phyloP scores from a whole-genome alignment of 805 yeast species.

The Schwanniomyces polymorphus region DNA sequence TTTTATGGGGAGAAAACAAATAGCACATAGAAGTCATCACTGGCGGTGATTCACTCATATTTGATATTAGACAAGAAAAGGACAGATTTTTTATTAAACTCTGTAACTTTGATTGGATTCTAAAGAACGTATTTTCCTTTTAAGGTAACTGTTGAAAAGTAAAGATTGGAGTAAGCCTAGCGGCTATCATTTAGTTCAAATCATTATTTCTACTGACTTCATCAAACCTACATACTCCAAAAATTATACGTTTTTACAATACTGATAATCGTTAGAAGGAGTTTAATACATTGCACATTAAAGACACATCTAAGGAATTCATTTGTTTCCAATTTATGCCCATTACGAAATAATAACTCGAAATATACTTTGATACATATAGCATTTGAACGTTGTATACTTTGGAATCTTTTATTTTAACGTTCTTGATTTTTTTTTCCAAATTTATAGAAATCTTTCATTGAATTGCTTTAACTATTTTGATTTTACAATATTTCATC shows the following conservation, averaged over 20 bases:
- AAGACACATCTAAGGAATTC: not conserved
- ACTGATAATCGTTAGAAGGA: not conserved
- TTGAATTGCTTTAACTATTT: not conserved
- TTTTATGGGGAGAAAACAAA: not conserved
- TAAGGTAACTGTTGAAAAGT: not conserved
- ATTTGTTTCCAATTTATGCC: not conserved
- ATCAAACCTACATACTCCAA: not conserved
- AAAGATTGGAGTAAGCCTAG: not conserved
- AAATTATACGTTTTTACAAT: not conserved
- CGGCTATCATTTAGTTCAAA: not conserved
- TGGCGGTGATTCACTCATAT: not conserved
- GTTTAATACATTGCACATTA: not conserved
- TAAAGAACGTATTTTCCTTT: not conserved
- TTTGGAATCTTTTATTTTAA: not conserved
- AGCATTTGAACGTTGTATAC: not conserved
- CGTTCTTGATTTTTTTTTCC: not conserved
- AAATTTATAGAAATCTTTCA: not conserved
- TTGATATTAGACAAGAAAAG: not conserved
- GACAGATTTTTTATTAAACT: not conserved
- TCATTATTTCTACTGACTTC: not conserved
- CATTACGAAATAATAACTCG: not conserved
- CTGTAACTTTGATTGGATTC: not conserved
- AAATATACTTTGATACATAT: not conserved
- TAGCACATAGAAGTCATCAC: not conserved
- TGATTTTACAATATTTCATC: not conserved